Evolutionary conservation across 1,284 basidiomycete species (phyloP), one percentile per base, ranked within the genome.

Genomic region (Meripilus lineatus): DNA sequence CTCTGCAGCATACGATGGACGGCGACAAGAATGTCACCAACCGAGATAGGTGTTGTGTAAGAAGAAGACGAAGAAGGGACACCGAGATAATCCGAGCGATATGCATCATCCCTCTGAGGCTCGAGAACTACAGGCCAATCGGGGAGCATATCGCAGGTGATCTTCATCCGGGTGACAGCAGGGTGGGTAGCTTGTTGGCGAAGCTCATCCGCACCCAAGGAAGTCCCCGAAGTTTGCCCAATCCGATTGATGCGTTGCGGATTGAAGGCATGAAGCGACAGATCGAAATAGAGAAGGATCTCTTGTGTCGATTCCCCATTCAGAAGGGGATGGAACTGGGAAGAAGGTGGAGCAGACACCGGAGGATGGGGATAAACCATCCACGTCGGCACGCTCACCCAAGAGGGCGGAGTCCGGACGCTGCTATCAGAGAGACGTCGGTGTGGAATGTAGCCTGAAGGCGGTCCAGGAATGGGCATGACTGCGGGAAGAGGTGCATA

Each of bases 71-170:
- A 37, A 11, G 40, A 18, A 26, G 56, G 54, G 24, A 61, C 54
- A 15, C 45, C 35, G 33, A 62, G 57, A 51, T 58, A 58, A 6
- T 53, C 45, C 20, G 54, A 54, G 34, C 55, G 55, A 30, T 30
- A 30, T n/a, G 28, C 8, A 30, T 8, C 8, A 10, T 8, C 10
- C n/a, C 28, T 30, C 43, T 51, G 32, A 49, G 57, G 72, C 45
- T 68, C 59, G 44, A 87, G 58, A 44, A 74, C 70, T 44, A 85
- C 69, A 14, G 79, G 76, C 83, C 82, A 86, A 33, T 10, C 58
- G 0, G 78, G 76, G 33, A 82, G 65, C 7, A 58, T 51, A 44
- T 84, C 77, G 57, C 75, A 79, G 0, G 70, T 58, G 55, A 87
- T 77, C 10, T 71, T 69, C 53, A 86, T 69, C 32, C 65, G 69